A percentile compares a stretch with the other conserved stretches of the same genome.
Evolutionary conservation across 352 stramenopile species (phyloP).

Genomic region (Phytophthora citricola): DNA sequence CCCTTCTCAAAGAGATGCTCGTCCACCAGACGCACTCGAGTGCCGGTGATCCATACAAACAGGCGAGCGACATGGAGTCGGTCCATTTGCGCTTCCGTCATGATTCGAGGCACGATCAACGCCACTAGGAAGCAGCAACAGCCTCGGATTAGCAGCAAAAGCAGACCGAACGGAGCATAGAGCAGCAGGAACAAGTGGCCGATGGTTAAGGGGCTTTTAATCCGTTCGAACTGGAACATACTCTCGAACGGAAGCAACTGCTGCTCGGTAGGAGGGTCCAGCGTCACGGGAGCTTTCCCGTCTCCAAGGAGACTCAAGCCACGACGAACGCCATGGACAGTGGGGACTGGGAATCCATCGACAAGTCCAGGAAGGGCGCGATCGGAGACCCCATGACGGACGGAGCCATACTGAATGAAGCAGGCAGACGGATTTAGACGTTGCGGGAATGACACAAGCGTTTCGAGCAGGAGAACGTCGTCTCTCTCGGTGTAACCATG

Average conservation of each 20-base stretch:
- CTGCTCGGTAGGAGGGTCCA: conserved; percentile 41
- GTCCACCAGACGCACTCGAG: conserved; percentile 50
- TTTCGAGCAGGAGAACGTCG: neutral
- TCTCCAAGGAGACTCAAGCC: conserved; percentile 43
- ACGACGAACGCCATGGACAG: conserved; percentile 30
- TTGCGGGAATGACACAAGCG: conserved; percentile 1
- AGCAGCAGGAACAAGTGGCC: conserved; percentile 59
- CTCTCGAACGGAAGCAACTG: conserved; percentile 47
- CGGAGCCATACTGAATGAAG: conserved; percentile 16
- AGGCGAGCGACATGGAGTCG: conserved; percentile 44
- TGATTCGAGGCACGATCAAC: conserved; percentile 47
- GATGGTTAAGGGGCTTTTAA: conserved; percentile 54
- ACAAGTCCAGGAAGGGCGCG: conserved; percentile 41
- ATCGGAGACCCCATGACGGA: conserved; percentile 33
- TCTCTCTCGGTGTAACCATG: no score
- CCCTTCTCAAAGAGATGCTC: conserved; percentile 42
- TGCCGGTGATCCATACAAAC: conserved; percentile 54
- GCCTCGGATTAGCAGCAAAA: conserved; percentile 54
- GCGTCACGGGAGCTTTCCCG: conserved; percentile 23
- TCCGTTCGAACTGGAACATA: conserved; percentile 79
- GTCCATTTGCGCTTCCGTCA: conserved; percentile 60
- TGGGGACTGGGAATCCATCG: conserved; percentile 37
- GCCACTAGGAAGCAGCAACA: conserved; percentile 49
- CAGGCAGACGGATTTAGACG: conserved; percentile 15
- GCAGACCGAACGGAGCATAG: conserved; percentile 61